Evolutionary conservation across 208 protist species (phyloP), one percentile per base, ranked within the genome.

Genomic region (Acanthamoeba lenticulata): DNA sequence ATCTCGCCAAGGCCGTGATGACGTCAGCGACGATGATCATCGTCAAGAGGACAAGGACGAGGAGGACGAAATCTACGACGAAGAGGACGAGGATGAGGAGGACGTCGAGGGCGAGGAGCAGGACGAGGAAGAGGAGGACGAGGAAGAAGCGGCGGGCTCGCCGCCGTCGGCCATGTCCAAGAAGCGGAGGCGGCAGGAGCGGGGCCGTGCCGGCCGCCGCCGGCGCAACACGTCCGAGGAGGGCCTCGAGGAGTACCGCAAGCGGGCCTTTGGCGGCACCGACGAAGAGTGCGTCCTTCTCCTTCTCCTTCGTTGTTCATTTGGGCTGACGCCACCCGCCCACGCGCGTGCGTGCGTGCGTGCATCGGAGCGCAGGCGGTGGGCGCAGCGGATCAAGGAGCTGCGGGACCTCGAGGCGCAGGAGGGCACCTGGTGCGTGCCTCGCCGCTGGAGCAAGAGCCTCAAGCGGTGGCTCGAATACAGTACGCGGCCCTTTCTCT

Each of bases 391-490:
- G 24, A 69, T 69, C 27, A 17, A n/a, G n/a, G 60, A 69, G 60
- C 60, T 69, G 15, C 60, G 27, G 60, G 21, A 34, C 21, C 60
- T 69, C 24, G 60, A 69, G 29, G n/a, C 21, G 60, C n/a, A 69
- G 60, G 60, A 69, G 60, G 60, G 60, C 60, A 69, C 60, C 60
- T 69, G 60, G 60, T 69, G 60, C 27, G 60, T 69, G n/a, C 60
- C 60, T 11, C 60, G 60, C 9, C 21, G 60, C 24, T 69, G 60
- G 60, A 69, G 60, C 60, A 69, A 69, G 60, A 69, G 60, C 29
- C 60, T 69, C 60, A 69, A 69, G 60, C 60, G 60, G 21, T 69
- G 60, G 60, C 60, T 69, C 60, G 60, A 69, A 69, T 69, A 69
- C 60, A 69, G 60, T 69, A 69, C 60, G 1, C 19, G 15, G 49